phyloP scores from a whole-genome alignment of 768 basidiomycete species.

The Lactifluus echinatus region DNA sequence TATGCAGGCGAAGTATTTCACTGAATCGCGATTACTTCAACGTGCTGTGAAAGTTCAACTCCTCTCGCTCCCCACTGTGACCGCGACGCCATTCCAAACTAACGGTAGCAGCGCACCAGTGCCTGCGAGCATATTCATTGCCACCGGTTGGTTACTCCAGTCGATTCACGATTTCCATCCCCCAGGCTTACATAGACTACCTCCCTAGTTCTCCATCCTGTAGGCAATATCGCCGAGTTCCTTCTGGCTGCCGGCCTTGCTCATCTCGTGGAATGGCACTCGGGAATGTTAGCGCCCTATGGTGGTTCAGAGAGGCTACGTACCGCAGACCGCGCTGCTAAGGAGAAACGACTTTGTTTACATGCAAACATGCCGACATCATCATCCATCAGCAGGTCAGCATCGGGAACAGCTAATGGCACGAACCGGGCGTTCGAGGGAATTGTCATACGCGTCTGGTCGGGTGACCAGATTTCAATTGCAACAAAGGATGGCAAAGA shows the following conservation, averaged over 20 bases:
- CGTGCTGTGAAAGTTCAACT: constrained; percentile 69
- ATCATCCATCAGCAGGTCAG: constrained; percentile 40
- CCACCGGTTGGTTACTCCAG: constrained; percentile 45
- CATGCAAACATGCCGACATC: constrained; percentile 51
- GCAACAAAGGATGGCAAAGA: constrained; percentile 72
- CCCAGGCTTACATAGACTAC: neutral
- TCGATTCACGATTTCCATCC: neutral
- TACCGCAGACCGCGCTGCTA: constrained; percentile 71
- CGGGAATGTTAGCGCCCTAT: constrained; percentile 77
- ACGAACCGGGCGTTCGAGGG: constrained; percentile 60
- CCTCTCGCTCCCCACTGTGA: constrained; percentile 68
- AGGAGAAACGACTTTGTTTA: constrained; percentile 61
- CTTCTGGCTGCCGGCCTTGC: constrained; percentile 80
- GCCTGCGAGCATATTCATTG: constrained; percentile 82
- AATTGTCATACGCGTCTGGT: constrained; percentile 82
- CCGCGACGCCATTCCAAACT: constrained; percentile 73
- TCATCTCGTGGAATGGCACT: constrained; percentile 94
- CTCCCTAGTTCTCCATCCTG: constrained; percentile 70
- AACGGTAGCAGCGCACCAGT: constrained; percentile 47
- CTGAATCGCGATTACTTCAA: constrained; percentile 80
- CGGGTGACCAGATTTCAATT: constrained; percentile 83
- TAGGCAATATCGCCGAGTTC: constrained; percentile 89
- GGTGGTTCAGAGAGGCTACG: constrained; percentile 87
- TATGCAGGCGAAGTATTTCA: constrained; percentile 81
- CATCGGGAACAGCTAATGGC: constrained; percentile 33